These are phyloP conservation scores for Corymbia citriodora DNA, from an alignment of 441 rosid species.

Conservation along the genomic window DNA sequence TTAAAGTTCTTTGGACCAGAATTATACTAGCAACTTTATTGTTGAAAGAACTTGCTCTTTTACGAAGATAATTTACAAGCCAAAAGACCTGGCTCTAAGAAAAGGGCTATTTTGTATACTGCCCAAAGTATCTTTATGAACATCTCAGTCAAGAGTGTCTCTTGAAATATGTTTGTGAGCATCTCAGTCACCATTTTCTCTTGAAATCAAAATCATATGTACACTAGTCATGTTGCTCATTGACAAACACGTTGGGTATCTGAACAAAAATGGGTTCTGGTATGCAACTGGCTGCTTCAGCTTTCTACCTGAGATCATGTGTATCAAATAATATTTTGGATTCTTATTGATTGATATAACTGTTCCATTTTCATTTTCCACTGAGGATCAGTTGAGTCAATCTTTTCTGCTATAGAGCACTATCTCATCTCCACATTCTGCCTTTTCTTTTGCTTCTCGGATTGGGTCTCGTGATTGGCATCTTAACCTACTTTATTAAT, in stretches of 20 bases:
- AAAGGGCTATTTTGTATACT: not conserved
- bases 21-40: not conserved
- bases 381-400: not conserved
- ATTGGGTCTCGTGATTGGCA: not conserved
- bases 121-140: not conserved
- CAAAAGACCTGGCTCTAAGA: not conserved
- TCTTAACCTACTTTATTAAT: not conserved
- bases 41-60: not conserved
- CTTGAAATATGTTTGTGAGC: not conserved
- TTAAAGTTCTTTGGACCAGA: not conserved
- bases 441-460: not conserved
- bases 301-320: not conserved
- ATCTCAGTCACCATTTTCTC: not conserved
- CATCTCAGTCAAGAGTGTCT: not conserved
- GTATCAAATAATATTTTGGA: not conserved
- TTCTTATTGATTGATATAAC: not conserved
- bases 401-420: not conserved
- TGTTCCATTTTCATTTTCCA: not conserved
- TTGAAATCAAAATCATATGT: not conserved
- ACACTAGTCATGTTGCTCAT: not conserved
- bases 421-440: not conserved
- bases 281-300: not conserved
- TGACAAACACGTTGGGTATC: not conserved
- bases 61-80: not conserved
- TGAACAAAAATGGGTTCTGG: not conserved